Evolutionary conservation across 768 basidiomycete genomes (phyloP).

Genomic region (Termitomyces titanicus): DNA sequence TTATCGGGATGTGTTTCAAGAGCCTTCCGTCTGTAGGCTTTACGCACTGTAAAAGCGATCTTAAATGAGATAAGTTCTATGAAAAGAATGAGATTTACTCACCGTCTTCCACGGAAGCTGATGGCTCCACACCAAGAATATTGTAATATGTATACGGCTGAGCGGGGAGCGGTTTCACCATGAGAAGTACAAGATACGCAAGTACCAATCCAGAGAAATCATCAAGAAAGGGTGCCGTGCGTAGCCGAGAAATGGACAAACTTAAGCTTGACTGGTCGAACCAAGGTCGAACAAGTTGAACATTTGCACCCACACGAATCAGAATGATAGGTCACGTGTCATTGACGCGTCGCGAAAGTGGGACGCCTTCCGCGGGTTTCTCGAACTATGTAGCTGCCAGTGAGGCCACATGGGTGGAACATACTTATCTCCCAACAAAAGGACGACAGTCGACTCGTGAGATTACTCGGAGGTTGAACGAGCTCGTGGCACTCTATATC

Average conservation of each 20-base stretch:
- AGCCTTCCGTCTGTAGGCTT: slow-evolving; percentile 62
- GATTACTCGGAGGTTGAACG: too few species aligned
- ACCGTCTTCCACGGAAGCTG: slow-evolving; percentile 53
- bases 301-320: neutral
- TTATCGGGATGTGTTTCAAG: slow-evolving; percentile 76
- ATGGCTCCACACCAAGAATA: slow-evolving; percentile 40
- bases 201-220: neutral
- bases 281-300: neutral
- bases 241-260: neutral
- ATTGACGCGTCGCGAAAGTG: neutral
- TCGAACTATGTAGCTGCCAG: too few species aligned
- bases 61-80: neutral
- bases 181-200: slow-evolving; percentile 1
- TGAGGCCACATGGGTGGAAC: too few species aligned
- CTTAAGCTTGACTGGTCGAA: neutral
- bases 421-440: too few species aligned
- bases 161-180: slow-evolving; percentile 17
- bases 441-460: too few species aligned
- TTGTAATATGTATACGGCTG: slow-evolving; percentile 36
- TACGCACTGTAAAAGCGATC: slow-evolving; percentile 43
- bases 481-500: too few species aligned
- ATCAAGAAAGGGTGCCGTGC: slow-evolving; percentile 9
- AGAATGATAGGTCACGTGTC: neutral
- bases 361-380: too few species aligned
- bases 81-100: slow-evolving; percentile 14